phyloP scores from a whole-genome alignment of 352 stramenopile species.

The Pythium biforme region DNA sequence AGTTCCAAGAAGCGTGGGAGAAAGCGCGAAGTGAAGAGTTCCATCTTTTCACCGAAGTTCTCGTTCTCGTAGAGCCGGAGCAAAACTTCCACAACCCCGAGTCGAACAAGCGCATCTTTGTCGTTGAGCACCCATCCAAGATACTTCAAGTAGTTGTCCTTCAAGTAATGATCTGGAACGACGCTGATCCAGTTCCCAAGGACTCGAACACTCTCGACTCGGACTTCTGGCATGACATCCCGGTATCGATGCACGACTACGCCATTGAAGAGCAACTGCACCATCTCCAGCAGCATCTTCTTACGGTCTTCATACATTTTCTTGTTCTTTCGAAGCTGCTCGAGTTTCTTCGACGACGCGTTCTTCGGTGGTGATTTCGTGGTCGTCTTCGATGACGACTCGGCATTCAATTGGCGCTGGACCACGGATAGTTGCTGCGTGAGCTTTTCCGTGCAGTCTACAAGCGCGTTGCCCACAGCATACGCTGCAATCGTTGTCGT shows the following conservation, averaged over 20 bases:
- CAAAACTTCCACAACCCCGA: constrained; percentile 82
- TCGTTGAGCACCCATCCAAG: constrained; percentile 95
- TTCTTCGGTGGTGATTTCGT: constrained; percentile 20
- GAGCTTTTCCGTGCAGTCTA: constrained; percentile 48
- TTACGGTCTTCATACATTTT: constrained; percentile 58
- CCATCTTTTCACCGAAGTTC: constrained; percentile 55
- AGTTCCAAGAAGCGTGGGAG: constrained; percentile 75
- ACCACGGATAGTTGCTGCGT: constrained; percentile 64
- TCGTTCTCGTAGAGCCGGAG: constrained; percentile 83
- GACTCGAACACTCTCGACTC: constrained; percentile 72
- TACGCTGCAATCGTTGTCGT: constrained; percentile 72
- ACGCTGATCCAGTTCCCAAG: constrained; percentile 85
- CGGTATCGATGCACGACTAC: constrained; percentile 86
- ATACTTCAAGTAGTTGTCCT: constrained; percentile 96
- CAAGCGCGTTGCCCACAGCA: constrained; percentile 62
- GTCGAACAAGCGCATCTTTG: constrained; percentile 82
- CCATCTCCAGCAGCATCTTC: constrained; percentile 54
- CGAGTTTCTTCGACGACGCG: constrained; percentile 41
- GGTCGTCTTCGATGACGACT: constrained; percentile 27
- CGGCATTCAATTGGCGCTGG: constrained; percentile 69
- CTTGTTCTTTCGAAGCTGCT: constrained; percentile 71
- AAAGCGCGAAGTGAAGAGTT: constrained; percentile 80
- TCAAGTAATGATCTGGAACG: constrained; percentile 90
- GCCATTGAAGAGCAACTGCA: constrained; percentile 70
- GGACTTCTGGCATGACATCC: constrained; percentile 93